Base-by-base conservation (phyloP, 129 eudicot genomes). In the Rutidosis leptorrhynchoides region DNA sequence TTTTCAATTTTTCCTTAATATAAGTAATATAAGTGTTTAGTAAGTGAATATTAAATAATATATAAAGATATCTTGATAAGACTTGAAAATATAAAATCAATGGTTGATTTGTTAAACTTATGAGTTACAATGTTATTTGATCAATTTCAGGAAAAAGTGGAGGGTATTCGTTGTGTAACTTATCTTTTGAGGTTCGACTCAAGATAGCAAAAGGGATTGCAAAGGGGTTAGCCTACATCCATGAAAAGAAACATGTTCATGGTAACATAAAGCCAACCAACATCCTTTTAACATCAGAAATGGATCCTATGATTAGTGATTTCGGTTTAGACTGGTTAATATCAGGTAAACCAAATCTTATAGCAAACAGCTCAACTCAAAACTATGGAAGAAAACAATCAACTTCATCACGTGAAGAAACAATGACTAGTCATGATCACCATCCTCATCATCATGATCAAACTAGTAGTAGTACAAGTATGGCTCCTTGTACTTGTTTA, bases 231-330 rank as follows among this genome's bases (percentile, higher is more conserved):
- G 57, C 74, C 15, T 83, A 85, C 77, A 74, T 92, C 60, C 98
- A 92, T 49, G 96, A 83, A 17, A 88, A 92, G 83, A 92, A 86
- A 75, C 87, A 77, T 6, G 92, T 88, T 30, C 98, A 92, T 52
- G 96, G 95, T 49, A 92, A 92, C 49, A 83, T 92, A 52, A 92
- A 88, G 51, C 98, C 96, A 20, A 88, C 83, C 83, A 92, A 92
- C 87, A 82, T 92, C 61, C 95, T 88, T 43, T 65, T 92, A 77
- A 85, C 90, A 23, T 64, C 58, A 0, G 89, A 92, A 15, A 80
- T 92, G 91, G 98, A 88, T 64, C 84, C 98, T 4, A 17, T 85
- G 20, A 88, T 92, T 3, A 83, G 91, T 61, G 98, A 88, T 66
- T 81, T 88, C 5, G 96, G 98, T 30, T 79, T 92, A 51, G 77